phyloP scores from a whole-genome alignment of 2,329 filamentous ascomycete species.

The Pestalotiopsis sp. region DNA sequence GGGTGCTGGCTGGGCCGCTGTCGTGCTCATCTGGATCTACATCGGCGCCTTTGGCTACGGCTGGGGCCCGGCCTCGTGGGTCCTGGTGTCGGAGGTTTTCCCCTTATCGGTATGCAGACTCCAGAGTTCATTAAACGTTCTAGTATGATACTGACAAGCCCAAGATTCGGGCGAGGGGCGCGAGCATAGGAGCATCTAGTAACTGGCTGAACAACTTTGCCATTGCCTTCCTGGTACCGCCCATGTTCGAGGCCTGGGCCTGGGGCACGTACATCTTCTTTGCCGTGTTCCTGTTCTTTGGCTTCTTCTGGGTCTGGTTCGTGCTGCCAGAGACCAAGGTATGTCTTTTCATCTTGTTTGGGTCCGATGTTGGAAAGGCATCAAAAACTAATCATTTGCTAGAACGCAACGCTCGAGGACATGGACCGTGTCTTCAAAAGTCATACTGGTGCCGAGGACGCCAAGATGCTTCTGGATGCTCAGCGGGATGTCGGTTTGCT shows the following conservation, averaged over 20 bases:
- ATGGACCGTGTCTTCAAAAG: constrained; percentile 32
- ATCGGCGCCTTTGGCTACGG: constrained; percentile 61
- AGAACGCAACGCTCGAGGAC: constrained; percentile 35
- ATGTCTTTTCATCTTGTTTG: constrained; percentile 23
- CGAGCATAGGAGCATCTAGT: too few relatives aligned
- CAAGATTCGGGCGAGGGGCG: constrained; percentile 36
- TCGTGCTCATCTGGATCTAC: constrained; percentile 55
- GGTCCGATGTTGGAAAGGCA: neutral
- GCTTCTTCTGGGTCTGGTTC: constrained; percentile 36
- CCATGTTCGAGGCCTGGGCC: constrained; percentile 53
- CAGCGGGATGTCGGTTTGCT: constrained; percentile 30
- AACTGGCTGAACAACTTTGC: constrained; percentile 64
- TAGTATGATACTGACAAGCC: too few relatives aligned
- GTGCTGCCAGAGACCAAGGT: constrained; percentile 54
- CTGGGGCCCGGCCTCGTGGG: constrained; percentile 56
- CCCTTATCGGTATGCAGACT: constrained; percentile 42
- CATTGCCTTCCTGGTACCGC: constrained; percentile 60
- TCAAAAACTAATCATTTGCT: neutral
- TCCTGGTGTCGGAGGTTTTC: constrained; percentile 59
- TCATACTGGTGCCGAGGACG: constrained; percentile 14
- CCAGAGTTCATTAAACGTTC: too few relatives aligned
- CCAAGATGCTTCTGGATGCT: constrained; percentile 8
- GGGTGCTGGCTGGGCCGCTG: constrained; percentile 39
- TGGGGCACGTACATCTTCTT: constrained; percentile 61
- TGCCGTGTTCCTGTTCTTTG: constrained; percentile 57